Evolutionary conservation across 148 eudicot genomes (phyloP).

Genomic region (Nyssa sinensis): DNA sequence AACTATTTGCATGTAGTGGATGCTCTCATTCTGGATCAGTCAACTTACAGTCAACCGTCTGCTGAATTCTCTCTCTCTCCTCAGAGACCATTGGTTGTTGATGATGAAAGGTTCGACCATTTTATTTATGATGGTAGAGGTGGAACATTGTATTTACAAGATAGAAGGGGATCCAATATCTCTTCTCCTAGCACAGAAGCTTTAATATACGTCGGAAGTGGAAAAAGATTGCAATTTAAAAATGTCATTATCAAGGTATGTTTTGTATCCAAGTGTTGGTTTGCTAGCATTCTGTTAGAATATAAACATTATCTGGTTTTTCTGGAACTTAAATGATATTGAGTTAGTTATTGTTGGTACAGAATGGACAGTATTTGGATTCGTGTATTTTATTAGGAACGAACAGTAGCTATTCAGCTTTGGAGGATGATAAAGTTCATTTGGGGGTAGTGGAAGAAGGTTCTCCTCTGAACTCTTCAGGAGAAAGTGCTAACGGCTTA

Average conservation of each 20-base stretch:
- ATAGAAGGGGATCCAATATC: constrained; percentile 53
- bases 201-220: constrained; percentile 72
- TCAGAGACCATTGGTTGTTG: constrained; percentile 69
- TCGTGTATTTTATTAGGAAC: constrained; percentile 74
- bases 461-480: constrained; percentile 26
- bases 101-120: constrained; percentile 67
- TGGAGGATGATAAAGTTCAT: constrained; percentile 65
- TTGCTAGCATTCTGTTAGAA: not conserved
- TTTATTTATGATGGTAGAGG: constrained; percentile 87
- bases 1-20: constrained; percentile 44
- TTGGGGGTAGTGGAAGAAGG: constrained; percentile 49
- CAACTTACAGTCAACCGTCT: constrained; percentile 57
- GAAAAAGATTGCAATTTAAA: constrained; percentile 76
- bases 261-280: not conserved
- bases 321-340: not conserved
- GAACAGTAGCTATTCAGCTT: constrained; percentile 75
- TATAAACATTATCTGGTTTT: not conserved
- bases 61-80: constrained; percentile 70
- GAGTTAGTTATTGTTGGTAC: constrained; percentile 26
- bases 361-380: constrained; percentile 85
- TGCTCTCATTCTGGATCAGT: constrained; percentile 64
- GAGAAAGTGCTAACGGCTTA: constrained; percentile 23
- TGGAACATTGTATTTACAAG: constrained; percentile 68
- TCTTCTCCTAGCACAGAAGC: constrained; percentile 65
- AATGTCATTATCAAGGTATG: constrained; percentile 75